phyloP scores from a whole-genome alignment of 768 basidiomycete species.

The Strobilomyces confusus region DNA sequence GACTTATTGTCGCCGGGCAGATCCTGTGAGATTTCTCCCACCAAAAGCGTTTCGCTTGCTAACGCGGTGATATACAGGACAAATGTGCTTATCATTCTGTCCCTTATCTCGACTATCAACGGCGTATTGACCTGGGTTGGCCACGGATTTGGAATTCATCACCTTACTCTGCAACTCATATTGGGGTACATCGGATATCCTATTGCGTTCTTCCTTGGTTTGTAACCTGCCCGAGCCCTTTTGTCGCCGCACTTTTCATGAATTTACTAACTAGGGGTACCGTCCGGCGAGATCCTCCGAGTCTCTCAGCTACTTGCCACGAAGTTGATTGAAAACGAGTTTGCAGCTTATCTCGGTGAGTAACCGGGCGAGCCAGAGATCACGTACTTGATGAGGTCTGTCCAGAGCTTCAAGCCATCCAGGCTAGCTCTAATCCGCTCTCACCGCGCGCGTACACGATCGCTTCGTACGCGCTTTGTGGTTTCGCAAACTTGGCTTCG shows the following conservation, averaged over 20 bases:
- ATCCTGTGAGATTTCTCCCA: constrained; percentile 54
- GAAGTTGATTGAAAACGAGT: constrained; percentile 87
- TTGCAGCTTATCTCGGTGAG: constrained; percentile 62
- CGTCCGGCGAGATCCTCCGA: constrained; percentile 72
- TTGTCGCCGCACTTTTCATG: not conserved
- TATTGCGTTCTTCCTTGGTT: constrained; percentile 68
- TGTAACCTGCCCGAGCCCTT: not conserved
- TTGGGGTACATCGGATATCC: constrained; percentile 89
- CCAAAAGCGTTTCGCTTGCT: not conserved
- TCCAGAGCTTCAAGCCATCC: constrained; percentile 41
- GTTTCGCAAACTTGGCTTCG: constrained; percentile 85
- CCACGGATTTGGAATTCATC: constrained; percentile 76
- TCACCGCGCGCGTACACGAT: constrained; percentile 76
- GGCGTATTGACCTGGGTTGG: constrained; percentile 89
- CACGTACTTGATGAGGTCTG: not conserved
- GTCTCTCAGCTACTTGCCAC: constrained; percentile 81
- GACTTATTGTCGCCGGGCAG: constrained; percentile 82
- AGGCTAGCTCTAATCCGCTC: constrained; percentile 49
- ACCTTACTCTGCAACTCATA: constrained; percentile 79
- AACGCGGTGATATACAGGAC: constrained; percentile 40
- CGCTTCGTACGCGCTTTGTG: constrained; percentile 83
- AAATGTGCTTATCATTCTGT: constrained; percentile 81
- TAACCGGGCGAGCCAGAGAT: not conserved
- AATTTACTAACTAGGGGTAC: constrained; percentile 48
- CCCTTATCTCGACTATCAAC: constrained; percentile 78